These are phyloP conservation scores for Wallacemonas sp. DNA, from an alignment of 208 protist species.

Conservation along the genomic window DNA sequence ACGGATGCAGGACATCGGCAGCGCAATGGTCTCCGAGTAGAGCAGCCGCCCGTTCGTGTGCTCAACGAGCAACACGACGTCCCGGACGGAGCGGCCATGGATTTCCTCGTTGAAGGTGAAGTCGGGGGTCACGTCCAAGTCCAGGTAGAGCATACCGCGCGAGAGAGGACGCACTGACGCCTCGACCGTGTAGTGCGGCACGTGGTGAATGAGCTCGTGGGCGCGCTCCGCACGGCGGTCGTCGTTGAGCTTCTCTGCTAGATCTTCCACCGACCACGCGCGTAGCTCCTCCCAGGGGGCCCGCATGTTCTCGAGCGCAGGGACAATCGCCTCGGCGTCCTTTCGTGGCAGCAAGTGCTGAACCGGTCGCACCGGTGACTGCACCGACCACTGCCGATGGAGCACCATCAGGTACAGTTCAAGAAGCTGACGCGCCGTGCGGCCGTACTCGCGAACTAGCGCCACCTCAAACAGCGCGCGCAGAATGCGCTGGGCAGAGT, in stretches of 20 bases:
- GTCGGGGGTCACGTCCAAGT: constrained; percentile 96
- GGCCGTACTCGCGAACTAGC: constrained; percentile 95
- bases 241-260: constrained; percentile 92
- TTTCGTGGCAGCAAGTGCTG: constrained; percentile 71
- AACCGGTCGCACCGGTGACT: constrained; percentile 94
- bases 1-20: constrained; percentile 81
- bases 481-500: constrained; percentile 93
- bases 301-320: constrained; percentile 94
- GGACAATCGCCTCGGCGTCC: constrained; percentile 84
- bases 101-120: constrained; percentile 94
- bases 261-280: constrained; percentile 90
- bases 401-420: constrained; percentile 94
- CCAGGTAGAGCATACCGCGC: constrained; percentile 92
- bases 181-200: constrained; percentile 94
- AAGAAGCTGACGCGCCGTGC: constrained; percentile 91
- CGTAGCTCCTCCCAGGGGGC: constrained; percentile 96
- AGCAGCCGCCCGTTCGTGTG: constrained; percentile 96
- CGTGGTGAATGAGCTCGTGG: constrained; percentile 92
- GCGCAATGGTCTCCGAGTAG: constrained; percentile 95
- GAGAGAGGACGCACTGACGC: constrained; percentile 96
- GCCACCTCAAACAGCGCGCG: constrained; percentile 96
- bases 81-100: constrained; percentile 83
- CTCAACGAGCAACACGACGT: constrained; percentile 97
- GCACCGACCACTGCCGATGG: constrained; percentile 95
- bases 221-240: constrained; percentile 80